These are phyloP conservation scores for Porogramme epimiltina DNA, from an alignment of 1,284 basidiomycete species.

Conservation along the genomic window DNA sequence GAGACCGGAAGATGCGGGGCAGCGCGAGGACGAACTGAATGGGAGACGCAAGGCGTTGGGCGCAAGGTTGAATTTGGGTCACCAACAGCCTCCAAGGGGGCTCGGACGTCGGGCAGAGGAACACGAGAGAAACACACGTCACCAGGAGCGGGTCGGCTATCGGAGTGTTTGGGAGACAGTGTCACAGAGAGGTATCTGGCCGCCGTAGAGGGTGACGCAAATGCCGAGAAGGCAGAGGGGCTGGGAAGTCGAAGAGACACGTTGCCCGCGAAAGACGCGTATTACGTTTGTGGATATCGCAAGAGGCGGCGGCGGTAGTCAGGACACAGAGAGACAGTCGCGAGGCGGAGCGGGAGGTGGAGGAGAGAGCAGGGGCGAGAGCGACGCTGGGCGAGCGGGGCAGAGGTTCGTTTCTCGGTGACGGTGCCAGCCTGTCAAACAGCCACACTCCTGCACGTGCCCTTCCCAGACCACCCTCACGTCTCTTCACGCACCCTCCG, in stretches of 20 bases:
- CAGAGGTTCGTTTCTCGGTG: background rate
- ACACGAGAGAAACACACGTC: background rate
- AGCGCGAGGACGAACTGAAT: background rate
- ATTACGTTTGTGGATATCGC: conserved; percentile 7
- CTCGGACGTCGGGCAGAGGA: no score
- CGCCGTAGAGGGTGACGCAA: background rate
- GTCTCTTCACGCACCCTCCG: conserved; percentile 1
- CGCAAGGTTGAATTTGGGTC: conserved; percentile 1
- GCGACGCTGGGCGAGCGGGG: background rate
- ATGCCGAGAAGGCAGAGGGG: background rate
- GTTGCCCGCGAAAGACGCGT: background rate
- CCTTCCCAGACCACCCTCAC: background rate
- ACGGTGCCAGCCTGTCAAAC: background rate
- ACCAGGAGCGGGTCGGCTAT: background rate
- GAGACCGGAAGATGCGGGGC: background rate
- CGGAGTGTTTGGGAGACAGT: background rate
- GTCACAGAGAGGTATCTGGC: no score
- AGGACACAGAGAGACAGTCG: background rate
- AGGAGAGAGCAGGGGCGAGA: background rate
- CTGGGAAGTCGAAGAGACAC: background rate
- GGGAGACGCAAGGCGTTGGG: conserved; percentile 3
- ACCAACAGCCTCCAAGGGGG: background rate
- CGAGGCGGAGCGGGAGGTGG: background rate
- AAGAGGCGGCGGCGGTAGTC: background rate
- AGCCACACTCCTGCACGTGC: conserved; percentile 2